phyloP scores from a whole-genome alignment of 1,139 yeast species.

The Sugiyamaella neomexicana region DNA sequence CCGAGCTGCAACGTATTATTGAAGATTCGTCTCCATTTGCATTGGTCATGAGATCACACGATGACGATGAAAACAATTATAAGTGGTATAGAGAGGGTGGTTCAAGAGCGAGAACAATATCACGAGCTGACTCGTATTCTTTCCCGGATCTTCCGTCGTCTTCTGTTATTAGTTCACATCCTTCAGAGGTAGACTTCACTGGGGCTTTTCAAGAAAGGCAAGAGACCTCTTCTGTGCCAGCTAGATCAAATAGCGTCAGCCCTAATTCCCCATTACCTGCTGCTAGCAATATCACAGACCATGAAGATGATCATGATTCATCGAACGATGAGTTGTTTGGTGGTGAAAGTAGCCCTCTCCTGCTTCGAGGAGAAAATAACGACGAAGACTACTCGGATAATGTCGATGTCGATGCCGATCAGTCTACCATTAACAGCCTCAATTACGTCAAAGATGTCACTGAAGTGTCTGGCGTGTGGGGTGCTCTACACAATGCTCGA shows the following conservation, averaged over 20 bases:
- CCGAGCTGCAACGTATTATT: slow-evolving; percentile 18
- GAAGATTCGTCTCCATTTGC: slow-evolving; percentile 19
- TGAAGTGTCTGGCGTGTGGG: slow-evolving; percentile 65
- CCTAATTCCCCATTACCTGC: slow-evolving; percentile 3
- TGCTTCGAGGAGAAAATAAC: slow-evolving; percentile 1
- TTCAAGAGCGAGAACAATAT: neutral
- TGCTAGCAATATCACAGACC: neutral
- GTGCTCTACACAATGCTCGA: slow-evolving; percentile 70
- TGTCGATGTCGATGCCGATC: slow-evolving; percentile 1
- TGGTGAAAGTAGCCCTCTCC: slow-evolving; percentile 16
- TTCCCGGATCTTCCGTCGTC: neutral
- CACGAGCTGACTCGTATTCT: neutral
- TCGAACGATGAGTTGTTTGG: slow-evolving; percentile 10
- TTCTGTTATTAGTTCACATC: neutral
- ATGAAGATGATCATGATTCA: slow-evolving; percentile 12
- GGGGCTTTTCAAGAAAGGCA: slow-evolving; percentile 10
- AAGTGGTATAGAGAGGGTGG: slow-evolving; percentile 3
- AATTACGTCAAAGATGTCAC: slow-evolving; percentile 46
- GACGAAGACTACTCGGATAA: slow-evolving; percentile 4
- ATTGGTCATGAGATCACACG: slow-evolving; percentile 6
- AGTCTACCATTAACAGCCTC: slow-evolving; percentile 1
- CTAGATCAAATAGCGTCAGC: slow-evolving; percentile 1
- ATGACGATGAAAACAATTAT: neutral
- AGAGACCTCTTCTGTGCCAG: neutral
- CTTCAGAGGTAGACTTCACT: slow-evolving; percentile 22